Base-by-base conservation (phyloP, 2,329 filamentous ascomycete genomes). In the Fusarium foetens region DNA sequence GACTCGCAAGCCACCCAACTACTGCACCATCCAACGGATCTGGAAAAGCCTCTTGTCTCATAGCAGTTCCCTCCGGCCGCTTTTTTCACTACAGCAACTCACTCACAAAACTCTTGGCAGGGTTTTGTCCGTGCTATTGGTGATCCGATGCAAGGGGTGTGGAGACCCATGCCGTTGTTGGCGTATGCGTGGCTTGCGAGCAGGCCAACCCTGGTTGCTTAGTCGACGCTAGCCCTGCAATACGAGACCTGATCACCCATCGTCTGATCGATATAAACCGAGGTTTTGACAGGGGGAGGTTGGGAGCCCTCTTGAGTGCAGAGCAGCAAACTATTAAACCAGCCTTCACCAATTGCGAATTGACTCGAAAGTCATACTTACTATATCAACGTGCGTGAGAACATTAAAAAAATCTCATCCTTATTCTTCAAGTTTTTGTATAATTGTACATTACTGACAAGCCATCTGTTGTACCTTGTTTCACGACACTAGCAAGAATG, bases 231-330 rank as follows among this genome's bases (percentile, higher is more conserved):
- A 52, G 46, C 42, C 49, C 49, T 27, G 42, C 53, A 36, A 70
- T 70, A 70, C 67, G 66, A 70, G 67, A 33, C 54, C 27, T 60
- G 54, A 43, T 45, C 48, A 31, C 16, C 49, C 49, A 65, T 70
- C 43, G 60, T 42, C 67, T 71, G 68, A 71, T 67, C 19, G 41
- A 51, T 67, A 67, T 55, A 71, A 59, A 59, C 70, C 70, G 70
- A 67, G 70, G 70, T 57, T 62, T 66, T 58, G 70, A 59, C 52
- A 42, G 36, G 63, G 54, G 43, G 65, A 46, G 49, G 54, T 49
- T 64, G 51, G 64, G 27, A 29, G 23, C 4, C 10, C n/a, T 33
- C 46, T 25, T 42, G 14, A 31, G 29, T 29, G 29, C 8, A 49
- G 23, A 27, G 21, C 21, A 45, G 60, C 5, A 16, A 19, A 52